Evolutionary conservation across 2,329 filamentous ascomycete genomes (phyloP), one percentile per base, ranked within the genome.

Genomic region (Pestalotiopsis sp.): DNA sequence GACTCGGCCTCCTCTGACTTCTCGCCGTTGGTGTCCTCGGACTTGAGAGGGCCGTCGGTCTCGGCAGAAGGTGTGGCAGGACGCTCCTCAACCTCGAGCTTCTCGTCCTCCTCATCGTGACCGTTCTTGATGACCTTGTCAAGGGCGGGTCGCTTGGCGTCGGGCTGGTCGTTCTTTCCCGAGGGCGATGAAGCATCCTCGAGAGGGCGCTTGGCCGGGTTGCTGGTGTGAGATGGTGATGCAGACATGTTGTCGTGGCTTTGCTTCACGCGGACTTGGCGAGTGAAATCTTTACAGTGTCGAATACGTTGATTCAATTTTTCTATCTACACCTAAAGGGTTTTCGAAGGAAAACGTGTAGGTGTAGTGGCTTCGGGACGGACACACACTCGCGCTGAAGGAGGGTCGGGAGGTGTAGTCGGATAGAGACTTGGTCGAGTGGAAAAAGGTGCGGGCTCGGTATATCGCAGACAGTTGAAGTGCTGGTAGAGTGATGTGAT

Each of bases 161-260:
- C 96, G 66, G 97, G 96, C 80, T 98, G 95, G 77, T 98, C 96
- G 79, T 90, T 94, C 52, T 92, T 92, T 71, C 93, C 93, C 40
- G 94, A 97, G 45, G 96, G 96, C 11, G 96, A 99, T 20, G 96
- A 98, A 12, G 95, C 93, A 79, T 98, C 96, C 86, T 99, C 96
- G 73, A 99, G 90, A 70, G 96, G 96, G 78, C 96, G 94, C 89
- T 99, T 99, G 72, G 89, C 85, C 75, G 90, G 91, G 78, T 93
- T 90, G 69, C 90, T 92, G 65, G 89, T 89, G 71, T 86, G 85
- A 71, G 86, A 83, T 38, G 89, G 89, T 73, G 89, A 94, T 72
- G 91, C 88, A 83, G 92, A 94, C 92, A 95, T 95, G 75, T 81
- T 89, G 83, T 74, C 76, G 79, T 82, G 82, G 77, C 79, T 76